phyloP scores from a whole-genome alignment of 2,329 filamentous ascomycete species.

The Periconia macrospinosa region DNA sequence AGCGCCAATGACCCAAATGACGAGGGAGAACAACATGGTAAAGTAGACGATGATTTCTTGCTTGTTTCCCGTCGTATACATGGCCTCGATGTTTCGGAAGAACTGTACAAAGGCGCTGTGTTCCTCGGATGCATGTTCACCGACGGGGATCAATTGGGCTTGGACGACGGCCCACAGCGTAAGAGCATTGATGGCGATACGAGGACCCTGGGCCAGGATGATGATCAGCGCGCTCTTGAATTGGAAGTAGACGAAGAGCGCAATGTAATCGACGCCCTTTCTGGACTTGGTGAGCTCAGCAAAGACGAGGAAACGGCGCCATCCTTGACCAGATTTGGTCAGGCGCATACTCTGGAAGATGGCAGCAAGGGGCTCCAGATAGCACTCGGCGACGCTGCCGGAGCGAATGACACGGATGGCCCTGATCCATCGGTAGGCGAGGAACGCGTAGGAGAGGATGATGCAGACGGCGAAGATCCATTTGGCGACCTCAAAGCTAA shows the following conservation, averaged over 20 bases:
- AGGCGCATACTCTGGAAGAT: slow-evolving; percentile 81
- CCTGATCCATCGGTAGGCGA: slow-evolving; percentile 76
- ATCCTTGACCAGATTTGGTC: slow-evolving; percentile 71
- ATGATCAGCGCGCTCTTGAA: slow-evolving; percentile 83
- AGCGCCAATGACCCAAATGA: slow-evolving; percentile 85
- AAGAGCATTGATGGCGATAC: slow-evolving; percentile 86
- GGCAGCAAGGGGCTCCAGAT: slow-evolving; percentile 84
- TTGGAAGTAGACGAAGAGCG: slow-evolving; percentile 87
- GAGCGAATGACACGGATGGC: slow-evolving; percentile 80
- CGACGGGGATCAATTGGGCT: slow-evolving; percentile 68
- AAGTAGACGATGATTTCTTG: slow-evolving; percentile 81
- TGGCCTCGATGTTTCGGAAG: slow-evolving; percentile 75
- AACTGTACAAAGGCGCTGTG: slow-evolving; percentile 72
- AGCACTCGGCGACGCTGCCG: slow-evolving; percentile 87
- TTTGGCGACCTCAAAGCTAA: slow-evolving; percentile 77
- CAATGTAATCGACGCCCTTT: slow-evolving; percentile 87
- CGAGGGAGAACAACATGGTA: slow-evolving; percentile 87
- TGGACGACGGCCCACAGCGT: slow-evolving; percentile 85
- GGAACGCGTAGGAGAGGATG: slow-evolving; percentile 82
- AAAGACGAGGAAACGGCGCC: slow-evolving; percentile 89
- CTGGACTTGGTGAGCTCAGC: slow-evolving; percentile 87
- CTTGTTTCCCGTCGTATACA: slow-evolving; percentile 70
- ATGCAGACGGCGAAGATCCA: slow-evolving; percentile 97
- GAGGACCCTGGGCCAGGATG: slow-evolving; percentile 86
- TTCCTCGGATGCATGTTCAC: slow-evolving; percentile 58